Percentiles rank a stretch among this genome's conserved stretches.
Evolutionary conservation across 2,329 filamentous ascomycete species (phyloP).

Genomic region (Xylariaceae sp.): DNA sequence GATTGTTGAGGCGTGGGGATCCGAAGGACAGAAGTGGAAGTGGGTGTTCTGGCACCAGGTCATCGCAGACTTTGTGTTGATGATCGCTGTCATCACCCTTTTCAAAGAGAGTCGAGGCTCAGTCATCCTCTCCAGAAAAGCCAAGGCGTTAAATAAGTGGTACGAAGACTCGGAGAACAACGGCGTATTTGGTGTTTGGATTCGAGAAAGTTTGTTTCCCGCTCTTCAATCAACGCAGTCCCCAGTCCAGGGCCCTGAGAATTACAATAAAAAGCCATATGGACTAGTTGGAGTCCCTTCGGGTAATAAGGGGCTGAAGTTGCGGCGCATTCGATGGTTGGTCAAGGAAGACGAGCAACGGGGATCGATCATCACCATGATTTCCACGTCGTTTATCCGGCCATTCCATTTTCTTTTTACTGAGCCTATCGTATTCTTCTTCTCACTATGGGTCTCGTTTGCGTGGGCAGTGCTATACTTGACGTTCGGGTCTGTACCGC

Average conservation of each 20-base stretch:
- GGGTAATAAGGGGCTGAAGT: constrained; percentile 1
- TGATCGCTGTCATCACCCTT: constrained; percentile 68
- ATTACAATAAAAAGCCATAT: constrained; percentile 25
- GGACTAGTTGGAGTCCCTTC: not conserved
- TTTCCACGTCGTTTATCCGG: constrained; percentile 74
- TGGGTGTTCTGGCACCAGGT: constrained; percentile 91
- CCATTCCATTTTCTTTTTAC: constrained; percentile 80
- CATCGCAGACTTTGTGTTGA: constrained; percentile 69
- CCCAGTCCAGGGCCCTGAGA: not conserved
- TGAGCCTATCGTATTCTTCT: constrained; percentile 82
- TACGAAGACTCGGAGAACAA: constrained; percentile 74
- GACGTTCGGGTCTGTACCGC: constrained; percentile 79
- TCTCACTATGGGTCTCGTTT: constrained; percentile 89
- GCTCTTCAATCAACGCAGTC: constrained; percentile 6
- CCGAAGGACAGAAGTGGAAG: constrained; percentile 62
- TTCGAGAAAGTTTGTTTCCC: constrained; percentile 29
- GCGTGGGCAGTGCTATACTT: constrained; percentile 89
- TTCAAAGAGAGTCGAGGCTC: constrained; percentile 85
- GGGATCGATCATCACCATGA: constrained; percentile 69
- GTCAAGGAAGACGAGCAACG: constrained; percentile 80
- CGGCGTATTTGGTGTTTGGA: constrained; percentile 60
- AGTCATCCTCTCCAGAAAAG: constrained; percentile 79
- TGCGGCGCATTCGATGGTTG: constrained; percentile 75
- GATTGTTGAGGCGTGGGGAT: constrained; percentile 66
- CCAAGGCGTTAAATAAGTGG: constrained; percentile 75